Conservation (phyloP, 345 rosid species). For the Sisymbrium irio region DNA sequence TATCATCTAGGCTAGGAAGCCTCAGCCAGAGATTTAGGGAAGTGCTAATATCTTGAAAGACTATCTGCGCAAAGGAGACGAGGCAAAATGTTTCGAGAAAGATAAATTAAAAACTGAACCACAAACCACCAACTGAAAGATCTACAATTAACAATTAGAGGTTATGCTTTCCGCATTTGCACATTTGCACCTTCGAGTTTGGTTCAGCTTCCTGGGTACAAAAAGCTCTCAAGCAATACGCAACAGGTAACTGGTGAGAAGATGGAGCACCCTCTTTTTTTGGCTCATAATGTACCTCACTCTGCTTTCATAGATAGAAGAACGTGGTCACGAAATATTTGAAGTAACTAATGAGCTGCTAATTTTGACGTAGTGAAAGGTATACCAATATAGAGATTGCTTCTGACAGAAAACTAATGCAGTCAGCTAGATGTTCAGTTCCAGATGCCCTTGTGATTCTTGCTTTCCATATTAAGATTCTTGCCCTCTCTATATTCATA, state of each 20-base stretch:
- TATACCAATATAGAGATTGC: conserved; percentile 65
- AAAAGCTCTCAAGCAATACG: conserved; percentile 71
- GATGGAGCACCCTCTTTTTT: conserved; percentile 26
- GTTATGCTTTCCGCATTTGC: conserved; percentile 38
- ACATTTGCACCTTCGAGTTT: conserved; percentile 77
- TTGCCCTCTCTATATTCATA: conserved; percentile 46
- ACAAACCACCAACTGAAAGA: conserved; percentile 14
- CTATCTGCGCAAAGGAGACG: conserved; percentile 44
- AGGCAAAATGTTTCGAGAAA: conserved; percentile 22
- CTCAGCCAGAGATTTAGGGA: conserved; percentile 63
- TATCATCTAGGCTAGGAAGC: conserved; percentile 36
- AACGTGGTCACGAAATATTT: conserved; percentile 16
- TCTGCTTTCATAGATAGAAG: conserved; percentile 39
- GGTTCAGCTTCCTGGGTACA: conserved; percentile 74
- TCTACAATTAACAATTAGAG: conserved; percentile 15
- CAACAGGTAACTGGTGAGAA: conserved; percentile 57
- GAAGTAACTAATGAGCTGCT: not conserved
- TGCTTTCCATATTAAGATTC: conserved; percentile 65
- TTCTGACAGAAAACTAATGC: conserved; percentile 62
- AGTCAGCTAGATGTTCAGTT: conserved; percentile 46
- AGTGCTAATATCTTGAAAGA: conserved; percentile 54
- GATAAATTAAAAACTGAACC: conserved; percentile 10
- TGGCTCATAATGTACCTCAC: conserved; percentile 24
- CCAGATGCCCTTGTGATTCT: conserved; percentile 51
- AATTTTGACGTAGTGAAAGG: not conserved